Conservation (phyloP, 306 rosid species). For the Castanea crenata region DNA sequence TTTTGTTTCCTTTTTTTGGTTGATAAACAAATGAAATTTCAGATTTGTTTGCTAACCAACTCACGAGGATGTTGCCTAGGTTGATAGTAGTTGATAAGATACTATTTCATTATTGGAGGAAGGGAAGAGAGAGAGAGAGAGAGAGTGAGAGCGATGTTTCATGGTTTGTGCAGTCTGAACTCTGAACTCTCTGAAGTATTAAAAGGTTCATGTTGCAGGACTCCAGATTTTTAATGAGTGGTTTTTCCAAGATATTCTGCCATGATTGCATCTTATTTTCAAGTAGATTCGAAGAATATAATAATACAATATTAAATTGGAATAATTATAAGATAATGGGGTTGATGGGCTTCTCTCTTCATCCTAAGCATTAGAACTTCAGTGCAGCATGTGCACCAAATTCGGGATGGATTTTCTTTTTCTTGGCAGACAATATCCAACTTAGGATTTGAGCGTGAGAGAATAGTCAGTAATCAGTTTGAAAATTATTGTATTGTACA, state of each 20-base stretch:
- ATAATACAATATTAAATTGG: conserved; percentile 20
- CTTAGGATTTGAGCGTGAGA: conserved; percentile 76
- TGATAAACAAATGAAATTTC: conserved; percentile 47
- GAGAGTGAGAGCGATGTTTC: conserved; percentile 57
- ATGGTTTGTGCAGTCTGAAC: conserved; percentile 55
- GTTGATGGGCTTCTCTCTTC: conserved; percentile 6
- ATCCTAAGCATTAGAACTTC: conserved; percentile 46
- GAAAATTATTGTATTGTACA: conserved; percentile 29
- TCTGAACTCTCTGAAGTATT: conserved; percentile 57
- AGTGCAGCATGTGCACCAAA: conserved; percentile 55
- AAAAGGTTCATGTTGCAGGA: conserved; percentile 42
- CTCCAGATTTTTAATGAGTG: conserved; percentile 35
- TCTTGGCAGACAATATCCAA: conserved; percentile 60
- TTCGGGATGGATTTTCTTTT: conserved; percentile 52
- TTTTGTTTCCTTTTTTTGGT: conserved; percentile 29
- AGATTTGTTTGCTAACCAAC: conserved; percentile 40
- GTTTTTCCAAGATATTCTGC: conserved; percentile 67
- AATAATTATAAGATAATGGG: conserved; percentile 26
- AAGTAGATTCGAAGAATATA: conserved; percentile 44
- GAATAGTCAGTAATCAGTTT: conserved; percentile 43
- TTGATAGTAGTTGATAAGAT: conserved; percentile 23
- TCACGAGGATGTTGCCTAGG: conserved; percentile 31
- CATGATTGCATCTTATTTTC: conserved; percentile 45
- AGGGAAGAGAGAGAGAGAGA: not conserved
- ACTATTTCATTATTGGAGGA: conserved; percentile 28